Conservation (phyloP, 495 filamentous ascomycete genomes). For the Xylaria flabelliformis region DNA sequence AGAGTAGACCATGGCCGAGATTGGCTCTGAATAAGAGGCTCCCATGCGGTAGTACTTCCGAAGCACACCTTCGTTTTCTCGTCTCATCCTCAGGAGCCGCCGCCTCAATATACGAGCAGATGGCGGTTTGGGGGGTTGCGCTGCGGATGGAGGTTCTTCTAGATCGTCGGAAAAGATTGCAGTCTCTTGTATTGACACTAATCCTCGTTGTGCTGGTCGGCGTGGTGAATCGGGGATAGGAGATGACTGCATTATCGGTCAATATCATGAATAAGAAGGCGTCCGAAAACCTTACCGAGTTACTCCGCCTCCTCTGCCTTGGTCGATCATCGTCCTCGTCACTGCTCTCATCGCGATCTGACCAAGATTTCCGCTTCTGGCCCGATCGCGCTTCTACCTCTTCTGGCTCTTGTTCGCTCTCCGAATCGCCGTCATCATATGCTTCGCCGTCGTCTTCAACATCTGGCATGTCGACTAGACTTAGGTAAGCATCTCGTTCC, state of each 20-base stretch:
- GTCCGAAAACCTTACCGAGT: constrained; percentile 69
- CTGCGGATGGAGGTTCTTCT: constrained; percentile 58
- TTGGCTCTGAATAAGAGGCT: constrained; percentile 90
- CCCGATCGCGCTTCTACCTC: constrained; percentile 44
- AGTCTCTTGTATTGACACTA: constrained; percentile 54
- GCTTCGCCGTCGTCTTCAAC: constrained; percentile 74
- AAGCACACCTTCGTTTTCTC: constrained; percentile 75
- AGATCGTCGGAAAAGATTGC: constrained; percentile 46
- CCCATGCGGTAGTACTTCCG: constrained; percentile 83
- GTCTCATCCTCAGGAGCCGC: constrained; percentile 73
- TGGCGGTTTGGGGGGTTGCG: constrained; percentile 64
- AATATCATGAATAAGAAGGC: constrained; percentile 1
- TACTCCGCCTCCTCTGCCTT: constrained; percentile 79
- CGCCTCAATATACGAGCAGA: constrained; percentile 73
- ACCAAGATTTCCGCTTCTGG: constrained; percentile 86
- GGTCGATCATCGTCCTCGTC: constrained; percentile 75
- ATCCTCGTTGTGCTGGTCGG: constrained; percentile 56
- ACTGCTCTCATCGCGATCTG: constrained; percentile 70
- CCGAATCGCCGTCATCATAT: constrained; percentile 56
- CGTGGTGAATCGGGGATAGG: constrained; percentile 57
- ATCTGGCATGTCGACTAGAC: constrained; percentile 86
- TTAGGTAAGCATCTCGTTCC: constrained; percentile 82
- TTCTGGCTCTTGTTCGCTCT: constrained; percentile 51
- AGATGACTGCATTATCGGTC: constrained; percentile 59
- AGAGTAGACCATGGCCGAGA: constrained; percentile 91